Base-by-base conservation (phyloP, 805 yeast species). In the Maudiozyma saulgeensis region DNA sequence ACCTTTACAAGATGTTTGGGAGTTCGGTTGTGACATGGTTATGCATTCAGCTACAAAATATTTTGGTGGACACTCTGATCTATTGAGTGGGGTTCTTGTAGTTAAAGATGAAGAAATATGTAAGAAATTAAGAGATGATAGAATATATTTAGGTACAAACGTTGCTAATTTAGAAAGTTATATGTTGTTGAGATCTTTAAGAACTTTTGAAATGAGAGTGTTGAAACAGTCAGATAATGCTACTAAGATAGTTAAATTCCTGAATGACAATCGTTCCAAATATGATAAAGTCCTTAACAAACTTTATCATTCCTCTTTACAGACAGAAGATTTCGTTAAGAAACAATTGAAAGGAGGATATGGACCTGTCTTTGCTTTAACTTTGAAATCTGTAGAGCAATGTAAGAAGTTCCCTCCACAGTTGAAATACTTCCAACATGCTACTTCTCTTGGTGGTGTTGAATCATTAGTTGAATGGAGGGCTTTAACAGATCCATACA, bases 11-110 rank as follows among this genome's bases (percentile, higher is more conserved):
- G 78, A 87, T 52, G 91, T 95, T 5, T 87, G 88, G 68, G 74
- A 74, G 39, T 83, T 78, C 58, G 96, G 91, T 44, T 96, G 84
- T 31, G 97, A 91, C 65, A 68, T 88, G 55, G 81, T 91, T n/a
- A 71, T 91, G 78, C 96, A 90, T 66, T 87, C 96, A 1, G 96
- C 89, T 1, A 90, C 96, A 0, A 90, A 90, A 64, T 91, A 84
- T 68, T 84, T 88, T 60, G 96, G 96, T 39, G 97, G 98, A n/a
- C 96, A 90, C 67, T 86, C 95, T 6, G 97, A 90, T 64, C 69
- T 89, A 41, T 71, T 90, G 46, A 89, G 96, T 5, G 97, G 98
- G 34, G 72, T 84, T 12, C 67, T 89, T 18, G 79, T 82, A 18
- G 81, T 85, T n/a, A 81, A 82, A 61, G 79, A 79, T 51, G 55